phyloP scores from a whole-genome alignment of 2,329 filamentous ascomycete genomes.

The Diaporthe citrichinensis region DNA sequence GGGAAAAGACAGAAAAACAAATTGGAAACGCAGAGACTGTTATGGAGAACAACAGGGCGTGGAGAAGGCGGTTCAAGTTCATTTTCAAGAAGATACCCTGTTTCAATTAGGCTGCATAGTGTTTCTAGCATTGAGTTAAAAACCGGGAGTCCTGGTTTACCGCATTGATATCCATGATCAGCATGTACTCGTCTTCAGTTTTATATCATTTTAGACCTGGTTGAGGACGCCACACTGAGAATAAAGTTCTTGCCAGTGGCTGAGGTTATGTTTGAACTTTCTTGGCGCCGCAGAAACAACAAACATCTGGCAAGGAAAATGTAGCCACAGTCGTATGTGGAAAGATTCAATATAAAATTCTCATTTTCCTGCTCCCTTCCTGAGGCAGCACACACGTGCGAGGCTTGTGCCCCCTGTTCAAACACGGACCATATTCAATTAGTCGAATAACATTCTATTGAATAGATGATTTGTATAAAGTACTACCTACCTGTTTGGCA shows the following conservation, averaged over 20 bases:
- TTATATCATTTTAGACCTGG: neutral
- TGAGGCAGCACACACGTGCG: too few relatives aligned
- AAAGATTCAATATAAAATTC: neutral
- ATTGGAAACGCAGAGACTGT: neutral
- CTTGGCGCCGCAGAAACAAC: neutral
- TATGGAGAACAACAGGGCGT: too few relatives aligned
- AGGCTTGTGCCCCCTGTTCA: too few relatives aligned
- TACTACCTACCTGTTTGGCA: neutral
- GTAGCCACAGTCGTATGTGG: neutral
- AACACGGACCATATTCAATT: too few relatives aligned
- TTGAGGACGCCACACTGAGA: neutral
- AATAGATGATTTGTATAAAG: neutral
- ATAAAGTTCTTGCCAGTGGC: neutral
- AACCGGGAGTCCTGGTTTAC: neutral
- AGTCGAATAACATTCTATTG: neutral
- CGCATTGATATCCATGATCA: neutral
- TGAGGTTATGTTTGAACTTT: neutral
- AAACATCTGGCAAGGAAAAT: neutral
- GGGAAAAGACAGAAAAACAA: neutral
- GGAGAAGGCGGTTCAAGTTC: neutral
- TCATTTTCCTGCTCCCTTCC: too few relatives aligned
- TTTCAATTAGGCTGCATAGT: neutral
- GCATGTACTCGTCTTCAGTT: neutral
- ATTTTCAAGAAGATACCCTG: conserved; percentile 7
- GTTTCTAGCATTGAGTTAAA: neutral